Base-by-base conservation (phyloP, 2,329 filamentous ascomycete genomes). In the Rhytidhysteron rufulum region DNA sequence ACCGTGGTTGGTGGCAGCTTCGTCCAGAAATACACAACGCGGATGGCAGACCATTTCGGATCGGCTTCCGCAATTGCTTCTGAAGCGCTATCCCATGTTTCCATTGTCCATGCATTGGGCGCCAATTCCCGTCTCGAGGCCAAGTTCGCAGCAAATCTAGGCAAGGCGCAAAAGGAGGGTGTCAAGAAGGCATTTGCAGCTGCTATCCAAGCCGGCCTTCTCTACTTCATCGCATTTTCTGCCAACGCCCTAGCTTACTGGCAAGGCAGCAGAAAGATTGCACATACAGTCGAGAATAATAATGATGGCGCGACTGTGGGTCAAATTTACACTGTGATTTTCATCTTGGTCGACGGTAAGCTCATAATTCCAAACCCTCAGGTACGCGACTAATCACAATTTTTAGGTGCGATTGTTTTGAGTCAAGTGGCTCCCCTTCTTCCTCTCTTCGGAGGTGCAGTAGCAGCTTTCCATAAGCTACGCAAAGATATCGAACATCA, bases 161-260 rank as follows among this genome's bases (percentile, higher is more conserved):
- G 66, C 19, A 58, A 63, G 3, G 74, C 79, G 3, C 68, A 72
- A 34, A 67, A 62, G 8, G 69, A 75, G 18, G 80, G 74, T 2
- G 70, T 79, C 43, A 77, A 78, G 46, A 85, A 84, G 55, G 74
- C 78, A 0, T 60, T 73, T 2, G 70, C 74, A 1, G 70, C 75
- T 19, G 83, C 76, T 4, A 58, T 77, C 0, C 79, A 84, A 53
- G 71, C 78, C 6, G 81, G 81, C 8, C 58, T 77, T 13, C 64
- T 85, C 5, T 86, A 83, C 55, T 85, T 86, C 47, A 77, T 86
- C 47, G 79, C 80, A 4, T 85, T 83, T 48, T 74, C 79, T 2
- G 80, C 79, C 5, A 85, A 85, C 55, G 80, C 79, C 2, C 67
- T 86, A 11, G 79, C 82, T 0, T 85, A 83, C 54, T 86, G 80